Base-by-base conservation (phyloP, 2,329 filamentous ascomycete genomes). In the Colletotrichum incanum region DNA sequence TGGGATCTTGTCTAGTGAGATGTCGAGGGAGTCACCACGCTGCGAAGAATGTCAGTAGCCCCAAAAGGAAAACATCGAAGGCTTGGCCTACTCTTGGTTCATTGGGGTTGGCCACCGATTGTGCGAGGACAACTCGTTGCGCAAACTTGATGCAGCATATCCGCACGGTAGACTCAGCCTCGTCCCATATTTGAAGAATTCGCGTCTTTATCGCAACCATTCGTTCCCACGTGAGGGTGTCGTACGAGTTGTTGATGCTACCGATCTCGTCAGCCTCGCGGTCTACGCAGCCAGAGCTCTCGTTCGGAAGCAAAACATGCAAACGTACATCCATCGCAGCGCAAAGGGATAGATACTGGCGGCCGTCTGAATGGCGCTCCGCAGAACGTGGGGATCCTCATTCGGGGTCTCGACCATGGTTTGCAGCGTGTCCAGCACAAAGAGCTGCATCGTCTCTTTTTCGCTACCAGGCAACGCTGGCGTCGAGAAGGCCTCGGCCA, bases 71-170 rank as follows among this genome's bases (percentile, higher is more conserved):
- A 55, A 39, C 28, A 18, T 55, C 65, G 67, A 72, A 72, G 56
- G 62, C 23, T 49, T 61, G 43, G 85, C 90, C 81, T 89, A 98
- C 94, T 85, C 94, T 91, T 76, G 93, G 93, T 79, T 98, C 96
- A 67, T 91, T 87, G 76, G 94, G 93, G 71, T 92, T 85, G 58
- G 94, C 94, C n/a, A 92, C 91, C 14, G 94, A 98, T 82, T 99
- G 96, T 23, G 95, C 94, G 75, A 98, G 89, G 55, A 99, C 93
- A 55, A 98, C 94, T 74, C 94, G 92, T 84, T 99, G 96, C 47
- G 94, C 93, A 82, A 99, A 99, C 83, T 99, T 99, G 87, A 98
- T 93, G 85, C 96, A 98, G 86, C 95, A 97, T 81, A 98, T 92
- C 77, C 92, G 92, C 74, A 98, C 90, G 3, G 94, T 93, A 16